These are phyloP conservation scores for Geopyxis carbonaria DNA, from an alignment of 495 filamentous ascomycete species.

Conservation along the genomic window DNA sequence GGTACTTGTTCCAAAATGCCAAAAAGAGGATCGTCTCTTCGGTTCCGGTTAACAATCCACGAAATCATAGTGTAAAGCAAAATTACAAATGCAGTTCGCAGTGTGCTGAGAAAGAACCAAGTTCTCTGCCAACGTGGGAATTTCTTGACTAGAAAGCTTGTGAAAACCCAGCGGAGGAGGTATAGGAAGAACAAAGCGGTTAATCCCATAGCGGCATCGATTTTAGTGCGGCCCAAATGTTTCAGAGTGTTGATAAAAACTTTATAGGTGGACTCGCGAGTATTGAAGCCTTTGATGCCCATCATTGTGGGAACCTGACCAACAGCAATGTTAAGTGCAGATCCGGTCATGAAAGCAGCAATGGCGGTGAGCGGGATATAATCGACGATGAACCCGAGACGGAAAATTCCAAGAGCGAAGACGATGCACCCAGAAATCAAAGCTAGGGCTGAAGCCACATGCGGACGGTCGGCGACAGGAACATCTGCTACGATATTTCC, in stretches of 20 bases:
- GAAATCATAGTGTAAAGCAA: constrained; percentile 86
- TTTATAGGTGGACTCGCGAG: constrained; percentile 59
- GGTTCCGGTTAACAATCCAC: constrained; percentile 54
- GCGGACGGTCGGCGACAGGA: constrained; percentile 29
- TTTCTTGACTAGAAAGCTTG: constrained; percentile 42
- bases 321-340: constrained; percentile 72
- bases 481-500: constrained; percentile 59
- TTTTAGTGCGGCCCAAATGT: constrained; percentile 43
- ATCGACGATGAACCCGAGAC: constrained; percentile 85
- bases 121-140: constrained; percentile 52
- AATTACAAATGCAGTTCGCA: constrained; percentile 84
- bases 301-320: constrained; percentile 80
- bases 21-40: constrained; percentile 38
- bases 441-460: constrained; percentile 61
- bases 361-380: constrained; percentile 86
- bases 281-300: constrained; percentile 58
- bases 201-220: constrained; percentile 83
- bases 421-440: constrained; percentile 74
- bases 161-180: constrained; percentile 52
- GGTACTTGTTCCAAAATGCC: constrained; percentile 61
- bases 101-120: constrained; percentile 77
- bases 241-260: constrained; percentile 81
- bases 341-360: constrained; percentile 95
- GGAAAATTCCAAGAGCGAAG: constrained; percentile 56
- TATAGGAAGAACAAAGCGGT: constrained; percentile 74